A percentile compares a stretch with the other conserved stretches of the same genome.
These are phyloP conservation scores for Dryadomyces sulphureus DNA, from an alignment of 2,329 filamentous ascomycete species.

Conservation along the genomic window DNA sequence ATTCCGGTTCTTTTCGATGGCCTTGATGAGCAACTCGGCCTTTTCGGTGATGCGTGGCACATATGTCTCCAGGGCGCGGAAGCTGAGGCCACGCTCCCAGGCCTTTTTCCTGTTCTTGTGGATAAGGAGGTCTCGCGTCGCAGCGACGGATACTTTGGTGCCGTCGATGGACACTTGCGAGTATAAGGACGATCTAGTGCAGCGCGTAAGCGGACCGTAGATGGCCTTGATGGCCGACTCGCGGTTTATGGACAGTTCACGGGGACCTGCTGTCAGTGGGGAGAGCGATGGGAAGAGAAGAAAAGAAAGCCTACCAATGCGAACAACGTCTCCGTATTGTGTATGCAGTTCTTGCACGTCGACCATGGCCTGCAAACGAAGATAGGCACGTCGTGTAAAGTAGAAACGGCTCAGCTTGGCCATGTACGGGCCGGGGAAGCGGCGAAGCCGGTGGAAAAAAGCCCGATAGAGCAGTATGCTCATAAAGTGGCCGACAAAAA, in stretches of 20 bases:
- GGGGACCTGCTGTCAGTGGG: conserved; percentile 3
- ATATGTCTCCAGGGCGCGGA: not conserved
- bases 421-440: conserved; percentile 3
- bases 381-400: not conserved
- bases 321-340: conserved; percentile 3
- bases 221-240: conserved; percentile 1
- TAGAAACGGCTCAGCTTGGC: conserved; percentile 4
- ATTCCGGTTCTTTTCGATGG: not conserved
- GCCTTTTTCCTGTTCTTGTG: not conserved
- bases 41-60: not conserved
- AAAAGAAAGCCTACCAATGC: not conserved
- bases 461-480: conserved; percentile 6
- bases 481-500: not conserved
- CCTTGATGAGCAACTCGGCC: not conserved
- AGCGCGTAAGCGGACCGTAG: conserved; percentile 1
- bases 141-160: not conserved
- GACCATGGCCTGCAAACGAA: not conserved
- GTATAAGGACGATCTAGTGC: conserved; percentile 4
- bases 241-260: conserved; percentile 8
- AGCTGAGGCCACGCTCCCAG: not conserved
- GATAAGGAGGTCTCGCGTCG: not conserved
- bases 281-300: not conserved
- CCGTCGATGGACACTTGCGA: not conserved
- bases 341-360: not conserved
- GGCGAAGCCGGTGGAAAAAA: conserved; percentile 5